phyloP scores from a whole-genome alignment of 2,329 filamentous ascomycete species.

The Shiraia sp. region DNA sequence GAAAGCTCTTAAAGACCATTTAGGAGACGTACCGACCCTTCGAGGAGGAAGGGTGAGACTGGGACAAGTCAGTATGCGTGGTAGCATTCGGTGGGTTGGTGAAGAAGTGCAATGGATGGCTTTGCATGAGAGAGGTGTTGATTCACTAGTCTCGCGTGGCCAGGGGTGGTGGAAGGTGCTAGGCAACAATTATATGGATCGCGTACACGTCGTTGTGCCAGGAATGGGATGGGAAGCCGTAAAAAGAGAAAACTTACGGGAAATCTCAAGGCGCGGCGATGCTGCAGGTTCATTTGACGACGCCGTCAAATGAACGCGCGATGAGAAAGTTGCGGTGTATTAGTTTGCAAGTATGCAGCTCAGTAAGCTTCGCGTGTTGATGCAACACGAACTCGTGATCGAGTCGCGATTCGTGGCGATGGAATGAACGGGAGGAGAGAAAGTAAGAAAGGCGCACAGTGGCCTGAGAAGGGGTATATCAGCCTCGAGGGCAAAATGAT shows the following conservation, averaged over 20 bases:
- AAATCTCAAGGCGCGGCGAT: slow-evolving; percentile 61
- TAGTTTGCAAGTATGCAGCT: slow-evolving; percentile 18
- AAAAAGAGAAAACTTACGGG: slow-evolving; percentile 58
- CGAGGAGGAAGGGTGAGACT: slow-evolving; percentile 57
- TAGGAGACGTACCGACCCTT: slow-evolving; percentile 73
- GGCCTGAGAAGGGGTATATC: slow-evolving; percentile 34
- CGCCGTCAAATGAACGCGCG: slow-evolving; percentile 89
- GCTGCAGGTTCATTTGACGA: slow-evolving; percentile 99
- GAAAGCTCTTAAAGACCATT: slow-evolving; percentile 78
- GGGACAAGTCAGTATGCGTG: slow-evolving; percentile 20
- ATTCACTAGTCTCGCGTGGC: no score
- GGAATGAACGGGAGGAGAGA: slow-evolving; percentile 13
- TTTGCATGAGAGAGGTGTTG: no score
- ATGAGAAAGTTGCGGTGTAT: slow-evolving; percentile 41
- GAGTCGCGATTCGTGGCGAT: slow-evolving; percentile 13
- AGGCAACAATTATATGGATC: slow-evolving; percentile 24
- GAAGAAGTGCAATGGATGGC: slow-evolving; percentile 22
- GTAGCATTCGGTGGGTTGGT: slow-evolving; percentile 12
- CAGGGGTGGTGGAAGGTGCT: no score
- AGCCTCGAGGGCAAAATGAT: slow-evolving; percentile 26
- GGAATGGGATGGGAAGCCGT: slow-evolving; percentile 5
- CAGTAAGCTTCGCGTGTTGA: slow-evolving; percentile 15
- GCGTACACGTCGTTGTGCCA: slow-evolving; percentile 10
- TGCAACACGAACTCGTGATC: slow-evolving; percentile 12
- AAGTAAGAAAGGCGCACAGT: slow-evolving; percentile 22